Conservation (phyloP, 2,329 filamentous ascomycete species). For the Monilinia vaccinii-corymbosi region DNA sequence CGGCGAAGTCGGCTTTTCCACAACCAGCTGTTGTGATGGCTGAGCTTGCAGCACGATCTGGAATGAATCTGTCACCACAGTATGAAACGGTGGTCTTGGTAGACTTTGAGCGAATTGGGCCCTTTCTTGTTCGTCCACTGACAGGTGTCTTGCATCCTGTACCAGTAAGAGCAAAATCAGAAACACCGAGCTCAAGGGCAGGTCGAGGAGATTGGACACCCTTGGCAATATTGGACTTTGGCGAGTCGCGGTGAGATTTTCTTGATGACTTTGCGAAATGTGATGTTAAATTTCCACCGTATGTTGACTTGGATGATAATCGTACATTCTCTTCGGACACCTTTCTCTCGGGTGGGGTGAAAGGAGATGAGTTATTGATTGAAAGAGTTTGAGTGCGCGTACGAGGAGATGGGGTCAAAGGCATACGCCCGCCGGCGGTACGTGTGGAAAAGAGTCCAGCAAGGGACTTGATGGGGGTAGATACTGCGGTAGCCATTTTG, state of each 20-base stretch:
- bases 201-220: conserved; percentile 68
- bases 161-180: conserved; percentile 83
- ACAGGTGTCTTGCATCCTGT: conserved; percentile 63
- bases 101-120: conserved; percentile 42
- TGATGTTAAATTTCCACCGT: conserved; percentile 68
- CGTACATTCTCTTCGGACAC: conserved; percentile 43
- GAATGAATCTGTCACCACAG: conserved; percentile 80
- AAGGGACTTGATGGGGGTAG: conserved; percentile 92
- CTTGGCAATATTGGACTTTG: conserved; percentile 91
- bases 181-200: conserved; percentile 78
- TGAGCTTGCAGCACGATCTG: conserved; percentile 84
- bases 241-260: conserved; percentile 69
- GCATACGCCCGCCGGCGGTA: conserved; percentile 89
- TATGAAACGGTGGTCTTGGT: conserved; percentile 74
- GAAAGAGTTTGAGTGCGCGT: conserved; percentile 45
- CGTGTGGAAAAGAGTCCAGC: conserved; percentile 84
- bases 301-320: conserved; percentile 58
- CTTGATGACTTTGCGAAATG: conserved; percentile 66
- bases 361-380: conserved; percentile 60
- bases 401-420: conserved; percentile 84
- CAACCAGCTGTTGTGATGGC: conserved; percentile 74
- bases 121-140: conserved; percentile 47
- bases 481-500: conserved; percentile 77
- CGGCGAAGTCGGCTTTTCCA: conserved; percentile 66
- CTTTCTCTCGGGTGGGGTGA: conserved; percentile 57